Conservation (phyloP, 2,329 filamentous ascomycete genomes). For the Spiromastix sp. region DNA sequence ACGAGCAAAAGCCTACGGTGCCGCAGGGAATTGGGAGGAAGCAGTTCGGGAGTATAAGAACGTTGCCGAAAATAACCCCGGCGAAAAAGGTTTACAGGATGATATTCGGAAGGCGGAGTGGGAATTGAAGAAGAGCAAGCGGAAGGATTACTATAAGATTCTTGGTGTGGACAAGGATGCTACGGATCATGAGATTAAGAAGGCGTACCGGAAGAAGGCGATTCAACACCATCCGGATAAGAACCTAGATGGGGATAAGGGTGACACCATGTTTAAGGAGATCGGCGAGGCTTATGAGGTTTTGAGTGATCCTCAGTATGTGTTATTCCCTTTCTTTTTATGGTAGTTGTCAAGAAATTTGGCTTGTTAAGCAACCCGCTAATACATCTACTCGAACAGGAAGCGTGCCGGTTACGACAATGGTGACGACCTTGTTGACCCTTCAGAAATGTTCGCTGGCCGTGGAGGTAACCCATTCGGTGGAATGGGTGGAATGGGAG, state of each 20-base stretch:
- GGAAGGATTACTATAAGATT: constrained; percentile 99
- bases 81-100: constrained; percentile 67
- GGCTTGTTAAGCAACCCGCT: not conserved
- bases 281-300: constrained; percentile 95
- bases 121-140: constrained; percentile 92
- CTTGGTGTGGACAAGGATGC: constrained; percentile 80
- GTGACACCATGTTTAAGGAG: constrained; percentile 91
- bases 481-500: constrained; percentile 37
- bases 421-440: constrained; percentile 82
- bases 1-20: constrained; percentile 79
- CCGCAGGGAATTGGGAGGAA: constrained; percentile 83
- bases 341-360: no score
- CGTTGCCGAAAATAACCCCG: constrained; percentile 70
- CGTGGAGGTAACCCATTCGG: constrained; percentile 38
- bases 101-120: constrained; percentile 86
- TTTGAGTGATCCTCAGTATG: constrained; percentile 83
- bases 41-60: constrained; percentile 81
- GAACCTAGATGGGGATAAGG: constrained; percentile 70
- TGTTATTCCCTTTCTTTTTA: constrained; percentile 19
- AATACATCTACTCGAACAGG: constrained; percentile 33
- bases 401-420: constrained; percentile 87
- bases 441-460: constrained; percentile 71
- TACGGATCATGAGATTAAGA: constrained; percentile 78
- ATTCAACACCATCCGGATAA: constrained; percentile 96
- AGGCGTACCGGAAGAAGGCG: constrained; percentile 89